Conservation (phyloP, 2,329 filamentous ascomycete genomes). For the Davidsoniella australis region DNA sequence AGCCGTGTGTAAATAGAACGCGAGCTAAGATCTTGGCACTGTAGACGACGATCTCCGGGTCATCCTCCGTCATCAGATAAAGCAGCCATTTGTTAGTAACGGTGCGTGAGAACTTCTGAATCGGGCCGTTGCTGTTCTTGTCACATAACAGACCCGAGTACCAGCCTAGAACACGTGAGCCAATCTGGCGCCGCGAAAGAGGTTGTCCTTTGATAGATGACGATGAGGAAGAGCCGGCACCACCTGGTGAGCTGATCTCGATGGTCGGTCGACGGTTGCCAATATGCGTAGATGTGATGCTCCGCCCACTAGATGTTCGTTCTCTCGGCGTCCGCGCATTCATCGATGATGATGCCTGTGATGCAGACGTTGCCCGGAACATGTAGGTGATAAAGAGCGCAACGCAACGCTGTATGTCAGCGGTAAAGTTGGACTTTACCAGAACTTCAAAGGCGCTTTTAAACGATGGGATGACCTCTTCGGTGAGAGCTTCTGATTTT, state of each 20-base stretch:
- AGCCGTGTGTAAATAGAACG: slow-evolving; percentile 66
- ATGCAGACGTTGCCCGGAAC: slow-evolving; percentile 44
- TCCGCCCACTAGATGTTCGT: slow-evolving; percentile 6
- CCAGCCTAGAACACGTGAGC: slow-evolving; percentile 57
- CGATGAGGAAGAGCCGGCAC: background rate
- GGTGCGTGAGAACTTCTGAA: slow-evolving; percentile 79
- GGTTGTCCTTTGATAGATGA: background rate
- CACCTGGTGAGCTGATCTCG: slow-evolving; percentile 7
- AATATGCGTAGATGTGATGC: slow-evolving; percentile 22
- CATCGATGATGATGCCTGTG: slow-evolving; percentile 24
- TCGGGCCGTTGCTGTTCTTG: slow-evolving; percentile 46
- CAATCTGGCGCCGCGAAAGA: slow-evolving; percentile 34
- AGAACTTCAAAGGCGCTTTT: slow-evolving; percentile 64
- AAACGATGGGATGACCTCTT: slow-evolving; percentile 58
- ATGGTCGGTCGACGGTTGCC: slow-evolving; percentile 5
- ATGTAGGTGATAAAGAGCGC: slow-evolving; percentile 89
- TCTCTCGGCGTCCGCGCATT: background rate
- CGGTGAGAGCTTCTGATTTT: slow-evolving; percentile 64
- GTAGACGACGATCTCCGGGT: slow-evolving; percentile 65
- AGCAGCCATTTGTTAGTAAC: slow-evolving; percentile 96
- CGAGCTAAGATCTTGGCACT: slow-evolving; percentile 71
- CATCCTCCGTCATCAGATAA: slow-evolving; percentile 74
- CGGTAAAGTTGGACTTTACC: slow-evolving; percentile 62
- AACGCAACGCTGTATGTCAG: slow-evolving; percentile 70
- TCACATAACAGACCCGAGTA: slow-evolving; percentile 66